phyloP scores from a whole-genome alignment of 164 flowering plant genomes.

The Nymphaea thermarum region DNA sequence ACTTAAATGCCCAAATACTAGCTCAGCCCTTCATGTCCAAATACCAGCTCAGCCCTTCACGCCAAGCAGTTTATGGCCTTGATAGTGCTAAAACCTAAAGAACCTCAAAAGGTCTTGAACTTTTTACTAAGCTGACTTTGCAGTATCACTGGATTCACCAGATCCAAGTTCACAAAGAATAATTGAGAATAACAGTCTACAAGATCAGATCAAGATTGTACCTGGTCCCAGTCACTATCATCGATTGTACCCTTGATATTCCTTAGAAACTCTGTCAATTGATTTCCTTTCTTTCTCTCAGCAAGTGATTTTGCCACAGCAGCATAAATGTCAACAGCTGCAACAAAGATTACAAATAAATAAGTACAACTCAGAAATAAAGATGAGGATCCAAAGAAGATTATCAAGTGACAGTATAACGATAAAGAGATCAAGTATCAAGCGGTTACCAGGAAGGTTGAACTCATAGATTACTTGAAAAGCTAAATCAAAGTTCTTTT shows the following conservation, averaged over 20 bases:
- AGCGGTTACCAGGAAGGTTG: constrained; percentile 66
- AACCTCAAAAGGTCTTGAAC: too few species aligned
- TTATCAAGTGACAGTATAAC: neutral
- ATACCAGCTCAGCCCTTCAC: too few species aligned
- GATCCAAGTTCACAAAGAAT: too few species aligned
- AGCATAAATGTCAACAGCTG: constrained; percentile 98
- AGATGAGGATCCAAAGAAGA: neutral
- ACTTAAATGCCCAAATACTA: too few species aligned
- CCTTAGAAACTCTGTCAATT: constrained; percentile 78
- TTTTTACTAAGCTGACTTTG: too few species aligned
- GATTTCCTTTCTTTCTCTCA: constrained; percentile 88
- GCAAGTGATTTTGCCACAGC: constrained; percentile 97
- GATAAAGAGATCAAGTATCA: neutral
- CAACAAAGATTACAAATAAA: constrained; percentile 5
- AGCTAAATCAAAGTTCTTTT: constrained; percentile 92
- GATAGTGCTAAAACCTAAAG: too few species aligned
- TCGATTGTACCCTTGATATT: constrained; percentile 89
- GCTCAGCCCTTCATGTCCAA: too few species aligned
- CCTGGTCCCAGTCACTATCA: constrained; percentile 98
- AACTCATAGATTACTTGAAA: constrained; percentile 82
- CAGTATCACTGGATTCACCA: too few species aligned
- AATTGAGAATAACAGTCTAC: too few species aligned
- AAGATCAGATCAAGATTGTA: constrained; percentile 9
- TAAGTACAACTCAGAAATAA: neutral
- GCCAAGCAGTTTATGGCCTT: too few species aligned